Evolutionary conservation across 768 basidiomycete genomes (phyloP).

Genomic region (Omphalotus guepiniiformis): DNA sequence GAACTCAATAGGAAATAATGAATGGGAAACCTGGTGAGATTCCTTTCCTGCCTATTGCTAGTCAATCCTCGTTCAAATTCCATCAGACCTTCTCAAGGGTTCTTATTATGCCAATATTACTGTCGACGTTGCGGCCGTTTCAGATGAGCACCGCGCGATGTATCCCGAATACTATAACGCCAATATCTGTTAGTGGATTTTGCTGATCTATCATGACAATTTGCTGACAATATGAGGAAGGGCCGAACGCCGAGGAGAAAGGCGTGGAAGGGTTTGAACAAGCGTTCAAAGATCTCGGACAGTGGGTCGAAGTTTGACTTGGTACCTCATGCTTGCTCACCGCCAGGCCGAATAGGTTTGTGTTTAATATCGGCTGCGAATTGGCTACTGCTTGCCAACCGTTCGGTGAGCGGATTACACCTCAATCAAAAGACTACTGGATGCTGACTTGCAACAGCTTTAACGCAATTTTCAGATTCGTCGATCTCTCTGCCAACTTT

Average conservation of each 20-base stretch:
- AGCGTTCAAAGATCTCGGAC: conserved; percentile 84
- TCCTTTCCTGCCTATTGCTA: background rate
- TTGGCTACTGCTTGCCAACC: conserved; percentile 87
- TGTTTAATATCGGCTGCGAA: conserved; percentile 79
- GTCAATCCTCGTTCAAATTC: background rate
- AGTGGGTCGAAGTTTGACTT: conserved; percentile 33
- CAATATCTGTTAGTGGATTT: conserved; percentile 71
- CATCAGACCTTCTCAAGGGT: conserved; percentile 77
- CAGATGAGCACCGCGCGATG: conserved; percentile 43
- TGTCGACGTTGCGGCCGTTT: conserved; percentile 60
- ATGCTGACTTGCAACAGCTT: conserved; percentile 38
- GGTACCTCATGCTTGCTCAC: background rate
- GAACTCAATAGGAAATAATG: conserved; percentile 88
- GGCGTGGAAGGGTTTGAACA: conserved; percentile 75
- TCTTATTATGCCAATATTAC: conserved; percentile 92
- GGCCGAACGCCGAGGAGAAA: conserved; percentile 57
- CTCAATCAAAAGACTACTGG: background rate
- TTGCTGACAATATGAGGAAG: conserved; percentile 29
- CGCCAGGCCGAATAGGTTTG: conserved; percentile 42
- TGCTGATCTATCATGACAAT: background rate
- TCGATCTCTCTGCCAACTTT: conserved; percentile 67
- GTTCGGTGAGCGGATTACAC: conserved; percentile 54
- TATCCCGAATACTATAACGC: conserved; percentile 83
- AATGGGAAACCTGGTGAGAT: conserved; percentile 77
- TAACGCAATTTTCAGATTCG: conserved; percentile 59